Conservation (phyloP, 2,329 filamentous ascomycete species). For the Phoma sp. region DNA sequence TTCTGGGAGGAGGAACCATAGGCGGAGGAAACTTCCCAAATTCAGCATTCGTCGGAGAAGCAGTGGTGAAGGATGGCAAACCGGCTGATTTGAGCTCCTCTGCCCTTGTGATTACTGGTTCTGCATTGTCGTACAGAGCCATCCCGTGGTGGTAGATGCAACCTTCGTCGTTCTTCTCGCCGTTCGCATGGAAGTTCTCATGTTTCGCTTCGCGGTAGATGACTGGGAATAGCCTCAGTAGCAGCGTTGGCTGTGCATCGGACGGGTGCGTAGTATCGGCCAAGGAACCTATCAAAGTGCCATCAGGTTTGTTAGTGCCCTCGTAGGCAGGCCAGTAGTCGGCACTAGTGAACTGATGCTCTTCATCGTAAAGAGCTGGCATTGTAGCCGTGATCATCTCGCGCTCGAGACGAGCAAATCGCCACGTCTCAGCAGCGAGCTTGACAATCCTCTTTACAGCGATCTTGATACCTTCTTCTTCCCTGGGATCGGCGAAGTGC, state of each 20-base stretch:
- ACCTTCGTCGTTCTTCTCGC: constrained; percentile 54
- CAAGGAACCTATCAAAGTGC: constrained; percentile 35
- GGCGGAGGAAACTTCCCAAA: constrained; percentile 47
- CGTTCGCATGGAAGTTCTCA: constrained; percentile 50
- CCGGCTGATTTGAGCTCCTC: constrained; percentile 49
- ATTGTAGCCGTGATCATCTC: constrained; percentile 63
- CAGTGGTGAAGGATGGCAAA: constrained; percentile 47
- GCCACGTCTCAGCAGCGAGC: constrained; percentile 65
- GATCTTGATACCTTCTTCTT: constrained; percentile 59
- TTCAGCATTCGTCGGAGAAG: constrained; percentile 49
- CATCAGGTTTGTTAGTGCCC: constrained; percentile 41
- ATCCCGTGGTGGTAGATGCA: constrained; percentile 60
- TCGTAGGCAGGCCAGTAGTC: constrained; percentile 47
- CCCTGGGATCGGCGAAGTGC: constrained; percentile 60
- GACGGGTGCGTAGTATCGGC: constrained; percentile 30
- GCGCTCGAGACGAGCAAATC: constrained; percentile 64
- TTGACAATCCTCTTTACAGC: constrained; percentile 64
- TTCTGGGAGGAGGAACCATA: constrained; percentile 43
- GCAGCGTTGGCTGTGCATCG: constrained; percentile 51
- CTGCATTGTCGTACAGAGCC: constrained; percentile 58
- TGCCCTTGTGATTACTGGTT: constrained; percentile 39
- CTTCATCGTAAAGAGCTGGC: constrained; percentile 48
- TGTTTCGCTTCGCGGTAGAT: constrained; percentile 61
- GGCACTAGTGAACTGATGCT: constrained; percentile 40
- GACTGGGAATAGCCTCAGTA: constrained; percentile 61